Conservation (phyloP, 106 monocot species). For the Allium fistulosum region DNA sequence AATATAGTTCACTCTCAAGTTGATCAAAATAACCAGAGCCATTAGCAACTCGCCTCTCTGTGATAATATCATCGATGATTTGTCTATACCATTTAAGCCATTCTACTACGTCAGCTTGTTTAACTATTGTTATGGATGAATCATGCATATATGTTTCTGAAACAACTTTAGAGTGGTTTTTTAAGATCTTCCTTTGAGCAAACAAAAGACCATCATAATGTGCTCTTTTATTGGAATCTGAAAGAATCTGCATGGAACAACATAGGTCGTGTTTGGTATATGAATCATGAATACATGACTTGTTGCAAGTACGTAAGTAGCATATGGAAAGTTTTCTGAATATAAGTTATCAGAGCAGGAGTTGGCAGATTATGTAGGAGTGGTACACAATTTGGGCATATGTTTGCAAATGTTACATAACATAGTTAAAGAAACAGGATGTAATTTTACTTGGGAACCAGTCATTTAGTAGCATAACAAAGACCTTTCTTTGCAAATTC, state of each 20-base stretch:
- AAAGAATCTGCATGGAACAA: slow-evolving; percentile 69
- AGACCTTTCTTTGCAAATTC: too few species aligned
- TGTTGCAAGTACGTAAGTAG: too few species aligned
- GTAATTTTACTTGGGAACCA: too few species aligned
- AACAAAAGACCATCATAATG: slow-evolving; percentile 61
- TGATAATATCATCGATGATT: slow-evolving; percentile 61
- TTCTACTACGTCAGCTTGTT: slow-evolving; percentile 65
- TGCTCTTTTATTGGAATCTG: slow-evolving; percentile 75
- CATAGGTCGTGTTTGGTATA: neutral
- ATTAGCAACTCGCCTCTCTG: slow-evolving; percentile 35
- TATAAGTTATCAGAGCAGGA: too few species aligned
- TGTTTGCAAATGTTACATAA: too few species aligned
- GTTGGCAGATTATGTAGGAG: too few species aligned
- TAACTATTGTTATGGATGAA: slow-evolving; percentile 29
- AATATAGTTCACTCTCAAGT: slow-evolving; percentile 78
- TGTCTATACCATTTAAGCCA: slow-evolving; percentile 78
- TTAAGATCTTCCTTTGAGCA: slow-evolving; percentile 34
- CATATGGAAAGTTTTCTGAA: too few species aligned
- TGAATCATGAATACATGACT: too few species aligned
- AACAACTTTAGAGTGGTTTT: slow-evolving; percentile 24
- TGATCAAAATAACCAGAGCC: slow-evolving; percentile 59
- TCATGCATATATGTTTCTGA: slow-evolving; percentile 22
- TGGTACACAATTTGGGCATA: too few species aligned
- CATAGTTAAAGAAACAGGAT: too few species aligned
- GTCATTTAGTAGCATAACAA: too few species aligned